Percentiles rank a stretch among this genome's conserved stretches.
These are phyloP conservation scores for Pyrenochaeta sp. DNA, from an alignment of 2,329 filamentous ascomycete species.

Conservation along the genomic window DNA sequence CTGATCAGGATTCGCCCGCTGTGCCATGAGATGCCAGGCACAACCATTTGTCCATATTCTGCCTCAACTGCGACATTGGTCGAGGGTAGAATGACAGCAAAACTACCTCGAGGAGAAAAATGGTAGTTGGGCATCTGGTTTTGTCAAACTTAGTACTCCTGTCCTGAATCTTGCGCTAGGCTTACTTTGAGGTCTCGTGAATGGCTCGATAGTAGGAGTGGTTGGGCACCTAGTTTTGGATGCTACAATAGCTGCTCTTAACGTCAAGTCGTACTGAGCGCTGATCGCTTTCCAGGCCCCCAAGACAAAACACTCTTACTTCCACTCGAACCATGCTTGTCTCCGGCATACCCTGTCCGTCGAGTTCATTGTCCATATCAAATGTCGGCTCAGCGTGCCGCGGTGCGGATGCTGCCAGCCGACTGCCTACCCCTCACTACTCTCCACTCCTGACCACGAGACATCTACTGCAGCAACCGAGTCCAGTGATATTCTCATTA, in stretches of 20 bases:
- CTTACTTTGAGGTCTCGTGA: neutral
- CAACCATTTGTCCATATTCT: constrained; percentile 42
- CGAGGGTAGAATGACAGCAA: constrained; percentile 43
- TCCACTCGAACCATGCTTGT: neutral
- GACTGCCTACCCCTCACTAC: neutral
- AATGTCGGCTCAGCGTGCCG: neutral
- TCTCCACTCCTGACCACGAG: neutral
- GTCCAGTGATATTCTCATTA: no score
- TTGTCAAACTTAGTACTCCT: neutral
- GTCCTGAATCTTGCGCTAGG: neutral
- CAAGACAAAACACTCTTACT: neutral
- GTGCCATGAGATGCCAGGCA: constrained; percentile 42
- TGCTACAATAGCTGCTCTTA: neutral
- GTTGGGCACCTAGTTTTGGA: neutral
- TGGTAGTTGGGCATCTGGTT: constrained; percentile 18
- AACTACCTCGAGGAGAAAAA: constrained; percentile 29
- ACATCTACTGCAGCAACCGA: neutral
- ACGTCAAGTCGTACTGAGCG: neutral
- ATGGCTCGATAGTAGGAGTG: neutral
- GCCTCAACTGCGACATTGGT: constrained; percentile 48
- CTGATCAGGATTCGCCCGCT: constrained; percentile 39
- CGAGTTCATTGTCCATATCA: neutral
- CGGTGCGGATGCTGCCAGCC: neutral
- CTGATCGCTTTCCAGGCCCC: neutral
- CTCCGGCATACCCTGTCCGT: neutral